phyloP scores from a whole-genome alignment of 2,329 filamentous ascomycete genomes.

The Cladophialophora exuberans region DNA sequence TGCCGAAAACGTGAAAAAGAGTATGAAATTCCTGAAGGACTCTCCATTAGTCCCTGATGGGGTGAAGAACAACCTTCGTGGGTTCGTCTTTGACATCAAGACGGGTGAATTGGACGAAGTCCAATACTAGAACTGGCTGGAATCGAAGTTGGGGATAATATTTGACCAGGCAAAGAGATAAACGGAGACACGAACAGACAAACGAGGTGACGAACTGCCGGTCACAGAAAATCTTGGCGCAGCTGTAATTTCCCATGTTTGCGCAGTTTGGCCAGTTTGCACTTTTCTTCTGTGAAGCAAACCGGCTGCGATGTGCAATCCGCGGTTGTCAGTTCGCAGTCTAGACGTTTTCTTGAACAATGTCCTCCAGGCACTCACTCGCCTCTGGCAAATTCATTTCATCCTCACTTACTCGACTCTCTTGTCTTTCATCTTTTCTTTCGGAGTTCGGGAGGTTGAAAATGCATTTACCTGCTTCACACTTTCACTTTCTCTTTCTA shows the following conservation, averaged over 20 bases:
- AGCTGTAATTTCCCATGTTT: neutral
- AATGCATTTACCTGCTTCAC: conserved; percentile 25
- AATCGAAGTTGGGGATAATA: too few species aligned
- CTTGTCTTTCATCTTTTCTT: conserved; percentile 26
- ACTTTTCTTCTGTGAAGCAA: too few species aligned
- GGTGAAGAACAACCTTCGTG: conserved; percentile 12
- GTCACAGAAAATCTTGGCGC: neutral
- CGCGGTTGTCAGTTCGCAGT: neutral
- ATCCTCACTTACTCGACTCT: conserved; percentile 9
- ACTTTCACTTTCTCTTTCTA: conserved; percentile 15
- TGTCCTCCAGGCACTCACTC: too few species aligned
- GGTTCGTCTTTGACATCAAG: conserved; percentile 21
- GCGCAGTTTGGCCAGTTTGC: neutral
- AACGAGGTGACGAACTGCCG: neutral
- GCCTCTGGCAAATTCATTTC: conserved; percentile 14
- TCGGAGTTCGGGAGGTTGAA: conserved; percentile 30
- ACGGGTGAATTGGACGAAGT: conserved; percentile 17
- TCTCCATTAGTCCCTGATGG: conserved; percentile 9
- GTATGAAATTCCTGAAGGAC: conserved; percentile 16
- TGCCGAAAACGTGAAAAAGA: conserved; percentile 19
- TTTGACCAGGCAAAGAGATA: too few species aligned
- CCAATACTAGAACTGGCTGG: conserved; percentile 1
- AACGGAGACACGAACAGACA: neutral
- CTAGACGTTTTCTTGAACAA: neutral
- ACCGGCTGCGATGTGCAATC: neutral